Conservation (phyloP, 2,329 filamentous ascomycete species). For the Botrytis fragariae region DNA sequence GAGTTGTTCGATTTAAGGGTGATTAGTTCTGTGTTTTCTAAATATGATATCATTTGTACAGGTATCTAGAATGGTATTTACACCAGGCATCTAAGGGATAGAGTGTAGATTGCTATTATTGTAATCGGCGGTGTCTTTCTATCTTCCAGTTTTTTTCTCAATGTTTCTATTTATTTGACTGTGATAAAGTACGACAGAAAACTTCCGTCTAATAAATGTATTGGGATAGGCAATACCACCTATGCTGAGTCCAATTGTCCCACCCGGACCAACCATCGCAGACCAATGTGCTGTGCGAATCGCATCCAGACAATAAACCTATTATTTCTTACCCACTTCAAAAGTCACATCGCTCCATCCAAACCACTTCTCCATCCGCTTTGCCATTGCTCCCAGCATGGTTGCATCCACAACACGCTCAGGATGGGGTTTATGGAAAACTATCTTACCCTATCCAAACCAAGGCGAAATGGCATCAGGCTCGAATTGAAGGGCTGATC, state of each 20-base stretch:
- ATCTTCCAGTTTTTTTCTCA: no score
- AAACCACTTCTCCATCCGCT: constrained; percentile 25
- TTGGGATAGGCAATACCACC: no score
- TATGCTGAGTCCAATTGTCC: accelerated
- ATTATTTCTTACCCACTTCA: neutral
- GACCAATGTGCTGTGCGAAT: neutral
- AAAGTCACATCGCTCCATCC: constrained; percentile 17
- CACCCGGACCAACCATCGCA: accelerated
- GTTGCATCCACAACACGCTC: constrained; percentile 16
- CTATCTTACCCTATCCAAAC: constrained; percentile 19
- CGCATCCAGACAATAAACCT: neutral
- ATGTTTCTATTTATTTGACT: no score
- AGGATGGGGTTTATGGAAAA: constrained; percentile 24
- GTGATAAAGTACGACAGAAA: no score
- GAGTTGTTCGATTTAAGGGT: neutral
- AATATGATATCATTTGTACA: neutral
- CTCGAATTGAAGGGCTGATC: constrained; percentile 3
- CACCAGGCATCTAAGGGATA: neutral
- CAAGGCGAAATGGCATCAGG: constrained; percentile 11
- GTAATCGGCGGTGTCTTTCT: neutral
- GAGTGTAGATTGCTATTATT: neutral
- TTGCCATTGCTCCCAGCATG: constrained; percentile 12
- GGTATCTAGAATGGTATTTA: neutral
- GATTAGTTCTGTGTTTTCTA: neutral
- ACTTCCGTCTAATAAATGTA: no score